Evolutionary conservation across 1,284 basidiomycete species (phyloP).

Genomic region (Abortiporus biennis): DNA sequence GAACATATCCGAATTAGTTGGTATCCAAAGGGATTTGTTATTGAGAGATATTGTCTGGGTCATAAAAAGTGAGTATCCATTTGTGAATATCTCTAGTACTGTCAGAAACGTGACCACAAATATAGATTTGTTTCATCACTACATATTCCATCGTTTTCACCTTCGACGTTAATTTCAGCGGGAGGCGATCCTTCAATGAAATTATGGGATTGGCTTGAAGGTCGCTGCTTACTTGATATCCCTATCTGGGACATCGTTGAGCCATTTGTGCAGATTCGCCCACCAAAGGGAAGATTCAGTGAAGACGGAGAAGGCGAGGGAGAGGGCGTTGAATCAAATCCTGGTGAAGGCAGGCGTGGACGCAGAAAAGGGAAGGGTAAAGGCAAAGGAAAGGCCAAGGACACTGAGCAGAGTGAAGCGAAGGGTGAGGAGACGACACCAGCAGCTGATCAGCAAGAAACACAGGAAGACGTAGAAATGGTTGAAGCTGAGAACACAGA

Average conservation of each 20-base stretch:
- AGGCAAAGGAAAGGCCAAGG: conserved; percentile 18
- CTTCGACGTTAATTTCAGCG: conserved; percentile 63
- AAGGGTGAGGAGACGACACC: too few relatives aligned
- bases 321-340: conserved; percentile 33
- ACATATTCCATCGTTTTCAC: conserved; percentile 53
- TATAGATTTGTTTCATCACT: conserved; percentile 78
- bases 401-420: too few relatives aligned
- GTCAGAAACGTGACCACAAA: not conserved
- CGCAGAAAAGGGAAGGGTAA: conserved; percentile 15
- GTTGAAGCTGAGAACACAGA: conserved; percentile 16
- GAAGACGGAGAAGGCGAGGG: conserved; percentile 28
- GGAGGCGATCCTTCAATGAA: conserved; percentile 81
- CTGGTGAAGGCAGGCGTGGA: conserved; percentile 16
- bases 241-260: conserved; percentile 48
- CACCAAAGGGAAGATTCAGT: conserved; percentile 20
- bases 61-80: conserved; percentile 78
- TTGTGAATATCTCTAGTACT: conserved; percentile 1
- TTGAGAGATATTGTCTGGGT: conserved; percentile 83
- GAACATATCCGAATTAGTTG: conserved; percentile 91
- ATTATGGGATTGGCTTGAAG: conserved; percentile 77
- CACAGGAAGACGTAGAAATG: conserved; percentile 11
- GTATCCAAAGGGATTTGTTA: conserved; percentile 78
- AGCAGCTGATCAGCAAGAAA: conserved; percentile 11
- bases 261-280: conserved; percentile 55
- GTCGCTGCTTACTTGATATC: conserved; percentile 47